Evolutionary conservation across 805 yeast species (phyloP), one percentile per base, ranked within the genome.

Genomic region (Tetrapisispora pingtungensis): DNA sequence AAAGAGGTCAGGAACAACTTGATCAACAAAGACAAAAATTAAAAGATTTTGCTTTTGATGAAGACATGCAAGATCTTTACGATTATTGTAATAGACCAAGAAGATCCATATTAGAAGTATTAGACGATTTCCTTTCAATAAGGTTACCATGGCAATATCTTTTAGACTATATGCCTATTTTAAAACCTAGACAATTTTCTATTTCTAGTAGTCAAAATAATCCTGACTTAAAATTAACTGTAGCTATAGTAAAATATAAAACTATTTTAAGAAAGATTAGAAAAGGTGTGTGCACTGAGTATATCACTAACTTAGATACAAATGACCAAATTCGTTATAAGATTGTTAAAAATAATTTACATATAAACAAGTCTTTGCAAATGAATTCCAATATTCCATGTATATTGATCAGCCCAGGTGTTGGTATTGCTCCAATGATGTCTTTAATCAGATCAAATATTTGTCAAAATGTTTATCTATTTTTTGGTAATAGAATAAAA

Each of bases 381-480:
- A 59, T 41, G 10, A 40, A 33, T 58, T 63, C 36, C 59, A 49
- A 57, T 4, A 58, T 48, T 2, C 84, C 95, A 0, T 64, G 84
- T 22, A 65, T 93, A 3, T 68, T 90, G 74, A 72, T 90, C 4
- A 82, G 90, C 1, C 95, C 98, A 0, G 99, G 98, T 3, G 94
- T 97, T 0, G 99, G 99, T 2, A 70, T 93, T 10, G 98, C 99
- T 0, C 98, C 98, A 2, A 78, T 90, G 74, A 76, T 86, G 55
- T 74, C 85, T 1, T 56, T 89, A 34, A 71, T 90, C 13, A 75
- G 75, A 36, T 55, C 68, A 1, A 53, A 61, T 3, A 32, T 50
- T 4, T 51, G 53, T 7, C 34, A 45, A 8, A 47, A 49, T 0
- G 44, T 82, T 34, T 65, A 72, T 36, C 61, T 90, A 24, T 85